Conservation (phyloP, 768 basidiomycete genomes). For the Naganishia kalamii region DNA sequence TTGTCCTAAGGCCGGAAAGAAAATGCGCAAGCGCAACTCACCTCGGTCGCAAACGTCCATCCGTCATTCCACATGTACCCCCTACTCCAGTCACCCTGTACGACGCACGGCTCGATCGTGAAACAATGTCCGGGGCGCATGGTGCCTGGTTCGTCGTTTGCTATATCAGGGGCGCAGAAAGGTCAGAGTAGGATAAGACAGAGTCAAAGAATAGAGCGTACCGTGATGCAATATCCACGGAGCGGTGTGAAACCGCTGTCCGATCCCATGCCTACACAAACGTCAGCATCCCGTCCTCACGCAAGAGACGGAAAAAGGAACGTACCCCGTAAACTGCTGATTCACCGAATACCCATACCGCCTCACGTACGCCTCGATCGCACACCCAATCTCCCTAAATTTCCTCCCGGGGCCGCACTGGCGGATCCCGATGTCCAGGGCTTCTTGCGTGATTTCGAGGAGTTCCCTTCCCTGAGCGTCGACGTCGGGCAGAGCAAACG, state of each 20-base stretch:
- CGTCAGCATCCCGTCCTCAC: not conserved
- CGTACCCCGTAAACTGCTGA: conserved; percentile 60
- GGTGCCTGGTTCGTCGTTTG: conserved; percentile 70
- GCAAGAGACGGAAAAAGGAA: not conserved
- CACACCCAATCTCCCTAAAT: conserved; percentile 64
- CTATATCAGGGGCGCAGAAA: conserved; percentile 48
- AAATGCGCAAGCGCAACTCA: conserved; percentile 38
- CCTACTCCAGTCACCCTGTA: conserved; percentile 64
- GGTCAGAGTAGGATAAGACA: not conserved
- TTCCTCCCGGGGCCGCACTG: conserved; percentile 67
- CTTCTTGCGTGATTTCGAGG: conserved; percentile 58
- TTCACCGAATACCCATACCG: conserved; percentile 59
- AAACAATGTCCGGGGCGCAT: conserved; percentile 86
- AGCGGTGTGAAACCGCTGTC: conserved; percentile 66
- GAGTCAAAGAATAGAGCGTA: conserved; percentile 44
- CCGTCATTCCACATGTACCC: conserved; percentile 82
- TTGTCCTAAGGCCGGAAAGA: not conserved
- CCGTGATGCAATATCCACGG: conserved; percentile 79
- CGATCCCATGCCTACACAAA: conserved; percentile 65
- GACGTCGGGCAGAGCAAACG: conserved; percentile 72
- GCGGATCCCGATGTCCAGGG: conserved; percentile 63
- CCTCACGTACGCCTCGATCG: conserved; percentile 50
- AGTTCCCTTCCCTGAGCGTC: conserved; percentile 66
- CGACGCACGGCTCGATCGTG: conserved; percentile 79
- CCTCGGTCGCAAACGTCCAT: conserved; percentile 88